These are phyloP conservation scores for Fusarium lateritium DNA, from an alignment of 2,329 filamentous ascomycete species.

Conservation along the genomic window DNA sequence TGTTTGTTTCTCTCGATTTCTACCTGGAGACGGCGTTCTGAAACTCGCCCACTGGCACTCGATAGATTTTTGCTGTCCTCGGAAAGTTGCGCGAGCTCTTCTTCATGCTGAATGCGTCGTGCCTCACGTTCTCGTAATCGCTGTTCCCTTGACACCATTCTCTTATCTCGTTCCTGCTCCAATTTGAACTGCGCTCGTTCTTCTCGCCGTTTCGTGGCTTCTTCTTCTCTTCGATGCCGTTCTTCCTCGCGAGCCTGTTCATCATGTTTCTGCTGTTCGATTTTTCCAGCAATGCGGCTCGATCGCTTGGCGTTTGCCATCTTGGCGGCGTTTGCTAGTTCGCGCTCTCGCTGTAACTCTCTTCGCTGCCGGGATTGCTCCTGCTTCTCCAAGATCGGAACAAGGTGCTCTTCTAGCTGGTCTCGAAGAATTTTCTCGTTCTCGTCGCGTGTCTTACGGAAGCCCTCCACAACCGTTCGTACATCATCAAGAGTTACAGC, in stretches of 20 bases:
- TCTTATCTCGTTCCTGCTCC: conserved; percentile 82
- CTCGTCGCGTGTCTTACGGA: conserved; percentile 82
- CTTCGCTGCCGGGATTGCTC: conserved; percentile 81
- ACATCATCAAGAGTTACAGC: conserved; percentile 87
- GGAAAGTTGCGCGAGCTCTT: conserved; percentile 84
- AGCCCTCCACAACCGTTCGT: conserved; percentile 75
- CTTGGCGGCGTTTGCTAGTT: conserved; percentile 85
- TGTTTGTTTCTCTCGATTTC: conserved; percentile 86
- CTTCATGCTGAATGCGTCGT: conserved; percentile 86
- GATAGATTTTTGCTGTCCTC: conserved; percentile 78
- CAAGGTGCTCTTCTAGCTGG: conserved; percentile 80
- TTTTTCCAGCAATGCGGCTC: conserved; percentile 86
- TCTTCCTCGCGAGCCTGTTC: conserved; percentile 80
- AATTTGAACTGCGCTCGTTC: conserved; percentile 71
- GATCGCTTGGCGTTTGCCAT: conserved; percentile 96
- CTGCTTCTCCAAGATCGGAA: conserved; percentile 87
- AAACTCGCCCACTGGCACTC: conserved; percentile 72
- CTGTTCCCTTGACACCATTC: conserved; percentile 87
- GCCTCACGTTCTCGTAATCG: conserved; percentile 88
- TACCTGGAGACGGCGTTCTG: conserved; percentile 83
- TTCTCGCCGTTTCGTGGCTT: conserved; percentile 76
- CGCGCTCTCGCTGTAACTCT: conserved; percentile 78
- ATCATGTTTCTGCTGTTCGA: conserved; percentile 82
- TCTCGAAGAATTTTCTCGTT: conserved; percentile 86
- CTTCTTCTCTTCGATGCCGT: conserved; percentile 64